Conservation (phyloP, 345 rosid species). For the Hypericum androsaemum region DNA sequence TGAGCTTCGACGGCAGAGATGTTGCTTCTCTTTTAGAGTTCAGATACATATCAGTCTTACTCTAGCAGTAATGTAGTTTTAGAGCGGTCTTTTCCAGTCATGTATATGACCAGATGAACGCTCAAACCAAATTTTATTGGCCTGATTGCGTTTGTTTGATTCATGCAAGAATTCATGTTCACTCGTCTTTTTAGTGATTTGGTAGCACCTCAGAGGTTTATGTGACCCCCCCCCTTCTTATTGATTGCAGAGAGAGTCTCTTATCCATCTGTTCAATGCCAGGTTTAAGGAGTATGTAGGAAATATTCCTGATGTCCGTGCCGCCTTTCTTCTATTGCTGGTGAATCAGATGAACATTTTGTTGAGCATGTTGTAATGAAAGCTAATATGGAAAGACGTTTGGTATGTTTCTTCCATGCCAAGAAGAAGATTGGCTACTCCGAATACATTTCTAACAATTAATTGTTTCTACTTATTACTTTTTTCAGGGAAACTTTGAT, state of each 20-base stretch:
- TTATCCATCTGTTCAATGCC: conserved; percentile 58
- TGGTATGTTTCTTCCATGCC: conserved; percentile 30
- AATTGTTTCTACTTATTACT: conserved; percentile 2
- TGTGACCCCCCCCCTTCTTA: conserved; percentile 20
- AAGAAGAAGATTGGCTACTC: too few relatives aligned
- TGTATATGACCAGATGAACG: too few relatives aligned
- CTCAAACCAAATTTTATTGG: too few relatives aligned
- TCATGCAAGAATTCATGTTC: too few relatives aligned
- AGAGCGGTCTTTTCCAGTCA: too few relatives aligned
- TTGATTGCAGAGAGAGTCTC: conserved; percentile 50
- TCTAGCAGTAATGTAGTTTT: too few relatives aligned
- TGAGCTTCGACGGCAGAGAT: too few relatives aligned
- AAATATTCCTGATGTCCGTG: conserved; percentile 48
- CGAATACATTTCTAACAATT: too few relatives aligned
- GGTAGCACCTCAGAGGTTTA: conserved; percentile 17
- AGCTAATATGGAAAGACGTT: conserved; percentile 91
- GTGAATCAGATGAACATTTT: conserved; percentile 43
- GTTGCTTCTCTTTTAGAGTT: too few relatives aligned
- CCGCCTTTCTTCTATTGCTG: conserved; percentile 40
- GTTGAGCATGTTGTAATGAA: conserved; percentile 43
- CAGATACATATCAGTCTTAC: too few relatives aligned
- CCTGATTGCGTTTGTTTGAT: too few relatives aligned
- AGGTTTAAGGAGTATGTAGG: conserved; percentile 65
- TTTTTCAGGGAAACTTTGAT: conserved; percentile 53
- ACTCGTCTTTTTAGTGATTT: too few relatives aligned